Evolutionary conservation across 306 rosid species (phyloP), one percentile per base, ranked within the genome.

Genomic region (Comarum palustre): DNA sequence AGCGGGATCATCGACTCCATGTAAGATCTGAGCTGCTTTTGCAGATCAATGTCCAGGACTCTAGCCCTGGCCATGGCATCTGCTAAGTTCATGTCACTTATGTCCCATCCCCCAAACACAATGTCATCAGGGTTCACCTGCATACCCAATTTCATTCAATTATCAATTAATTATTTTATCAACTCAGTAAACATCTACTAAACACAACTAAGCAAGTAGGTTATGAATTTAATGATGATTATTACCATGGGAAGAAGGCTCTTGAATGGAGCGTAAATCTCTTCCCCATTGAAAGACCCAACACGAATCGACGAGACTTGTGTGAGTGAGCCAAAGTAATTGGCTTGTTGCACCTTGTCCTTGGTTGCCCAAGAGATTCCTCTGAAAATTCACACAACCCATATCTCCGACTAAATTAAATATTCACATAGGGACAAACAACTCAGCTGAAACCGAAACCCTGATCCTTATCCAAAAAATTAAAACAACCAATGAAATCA

Each of bases 341-440:
- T 91, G 73, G 99, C 97, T 58, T 85, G 97, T 63, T 94, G 96
- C 72, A 94, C 93, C 74, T 89, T 94, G 74, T 94, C 99, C 78
- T 94, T 94, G 16, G 97, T 94, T 60, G 97, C 97, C 99, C 99
- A 94, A 41, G 99, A 94, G 71, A 94, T 94, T 5, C 99, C 99
- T 87, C 99, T 94, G 77, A 64, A 1, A 72, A 77, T 43, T 65
- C 19, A 48, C 77, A 78, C 16, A 7, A 63, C 39, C 75, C 68
- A 75, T 29, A 80, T 55, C 67, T 65, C 16, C 31, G 43, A 78
- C 25, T 25, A 31, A 52, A 62, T 68, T 25, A 25, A 54, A 54
- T 36, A 48, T 36, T 10, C 45, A 51, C 5, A 43, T 34, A 24
- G 14, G 9, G 60, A n/a, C 34, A 66, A 72, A 24, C 29, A 72